Base-by-base conservation (phyloP, 352 stramenopile species). In the Pythium aquatile region DNA sequence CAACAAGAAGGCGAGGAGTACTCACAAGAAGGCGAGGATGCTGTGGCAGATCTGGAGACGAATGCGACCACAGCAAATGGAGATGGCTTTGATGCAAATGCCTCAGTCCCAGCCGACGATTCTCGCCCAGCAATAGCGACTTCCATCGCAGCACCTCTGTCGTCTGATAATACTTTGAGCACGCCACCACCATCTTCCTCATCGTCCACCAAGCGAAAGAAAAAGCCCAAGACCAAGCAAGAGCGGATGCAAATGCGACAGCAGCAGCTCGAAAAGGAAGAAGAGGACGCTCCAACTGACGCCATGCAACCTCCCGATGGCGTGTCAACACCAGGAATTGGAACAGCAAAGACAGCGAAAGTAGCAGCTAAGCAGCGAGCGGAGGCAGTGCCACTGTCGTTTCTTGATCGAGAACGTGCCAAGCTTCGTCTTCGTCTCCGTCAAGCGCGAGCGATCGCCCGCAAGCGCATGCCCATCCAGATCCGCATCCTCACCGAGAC, bases 401-500 rank as follows among this genome's bases (percentile, higher is more conserved):
- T 91, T 63, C 42, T 88, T 1, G 69, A 75, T 17, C 70, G 80
- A 2, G 77, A 88, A 59, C 83, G 77, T 24, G 70, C 75, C 7
- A 85, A 85, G 48, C 58, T 90, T 10, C 75, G 82, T n/a, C 58
- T 91, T 8, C 78, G 78, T 24, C 55, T 90, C 48, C 77, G 77
- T 9, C 79, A 85, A 68, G 68, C 71, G 1, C 74, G 74, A 17
- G 71, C 82, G 2, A 83, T 91, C 26, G 66, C 70, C 13, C 68
- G 77, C 24, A 89, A 83, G 49, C 80, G 78, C 3, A 87, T 91
- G 55, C 80, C 82, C 1, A 61, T 85, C 47, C 84, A 93, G 71
- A 70, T 91, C 20, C 78, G 84, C 1, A 81, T 93, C 28, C 77
- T 89, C 30, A 88, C 80, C 1, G 72, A 73, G 63, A 69, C 66